Percentiles rank a stretch among this genome's conserved stretches.
Evolutionary conservation across 179 eudicot species (phyloP).

Genomic region (Nepenthes alata): DNA sequence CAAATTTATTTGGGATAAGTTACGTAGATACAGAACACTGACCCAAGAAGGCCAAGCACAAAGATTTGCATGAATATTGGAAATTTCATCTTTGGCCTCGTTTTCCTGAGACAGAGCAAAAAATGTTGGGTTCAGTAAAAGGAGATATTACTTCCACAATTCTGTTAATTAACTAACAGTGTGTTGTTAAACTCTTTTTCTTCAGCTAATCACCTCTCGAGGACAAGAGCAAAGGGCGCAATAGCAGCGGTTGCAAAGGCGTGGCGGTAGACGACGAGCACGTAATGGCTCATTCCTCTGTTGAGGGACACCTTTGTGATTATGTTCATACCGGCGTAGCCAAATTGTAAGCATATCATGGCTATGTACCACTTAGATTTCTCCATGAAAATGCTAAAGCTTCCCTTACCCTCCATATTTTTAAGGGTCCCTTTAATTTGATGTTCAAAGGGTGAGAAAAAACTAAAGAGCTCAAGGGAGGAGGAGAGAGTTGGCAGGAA

Average conservation of each 20-base stretch:
- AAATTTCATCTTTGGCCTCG: conserved; percentile 12
- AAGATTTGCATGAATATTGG: conserved; percentile 11
- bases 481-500: not conserved
- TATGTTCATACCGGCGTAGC: conserved; percentile 14
- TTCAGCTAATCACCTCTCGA: conserved; percentile 6
- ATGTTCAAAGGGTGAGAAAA: not conserved
- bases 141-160: not conserved
- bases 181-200: too few relatives aligned
- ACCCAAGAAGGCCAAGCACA: conserved; percentile 12
- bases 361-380: conserved; percentile 10
- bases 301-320: conserved; percentile 14
- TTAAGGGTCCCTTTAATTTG: not conserved
- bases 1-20: not conserved
- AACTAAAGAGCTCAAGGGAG: not conserved
- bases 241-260: conserved; percentile 13
- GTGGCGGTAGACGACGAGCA: conserved; percentile 13
- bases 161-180: not conserved
- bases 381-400: conserved; percentile 4
- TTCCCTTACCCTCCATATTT: conserved; percentile 5
- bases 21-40: not conserved
- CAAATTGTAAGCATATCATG: conserved; percentile 10
- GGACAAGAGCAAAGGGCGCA: conserved; percentile 9
- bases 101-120: conserved; percentile 6
- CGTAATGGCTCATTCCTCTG: conserved; percentile 13
- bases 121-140: not conserved